Base-by-base conservation (phyloP, 2,329 filamentous ascomycete genomes). In the Ceratocystiopsis minuta region DNA sequence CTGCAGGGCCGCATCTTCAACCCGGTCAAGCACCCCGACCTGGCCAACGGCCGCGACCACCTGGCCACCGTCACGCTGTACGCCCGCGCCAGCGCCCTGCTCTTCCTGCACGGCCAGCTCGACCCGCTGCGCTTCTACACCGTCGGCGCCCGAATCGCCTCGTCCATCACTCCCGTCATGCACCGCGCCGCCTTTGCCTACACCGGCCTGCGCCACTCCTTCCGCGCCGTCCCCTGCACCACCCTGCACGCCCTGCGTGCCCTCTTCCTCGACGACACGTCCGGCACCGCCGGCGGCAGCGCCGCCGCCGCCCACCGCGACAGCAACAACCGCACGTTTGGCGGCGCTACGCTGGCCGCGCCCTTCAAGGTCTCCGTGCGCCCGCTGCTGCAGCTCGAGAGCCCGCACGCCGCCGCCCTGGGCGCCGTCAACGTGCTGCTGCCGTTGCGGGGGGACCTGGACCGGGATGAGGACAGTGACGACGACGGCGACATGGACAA, bases 351-450 rank as follows among this genome's bases (percentile, higher is more conserved):
- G 39, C 67, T 84, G 40, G 72, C 73, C 15, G 68, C 79, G 16
- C 79, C 80, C 3, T 83, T 78, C 62, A 83, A 83, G 54, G 72
- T 79, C 3, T 70, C 75, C 50, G 71, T 80, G 20, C 72, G 81
- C 47, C 66, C 70, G 6, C 66, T 73, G 16, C 66, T 80, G 34
- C 69, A 78, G 50, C 70, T 75, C 13, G 67, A 80, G 51, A 81
- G 76, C 46, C 66, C 70, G 36, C 78, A 83, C 50, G 79, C 79
- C 3, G 68, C 69, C 41, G 77, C 75, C 10, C 81, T 84, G 46
- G 79, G 79, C 0, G 78, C 80, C 3, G 71, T 81, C 37, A 84
- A 85, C 49, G 82, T 78, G 0, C 58, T 84, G 11, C 64, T 83
- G 16, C 78, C 79, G 1, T 65, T 83, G 14, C 68, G 78, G 31